These are phyloP conservation scores for Magnaporthiopsis poae DNA, from an alignment of 2,329 filamentous ascomycete genomes.

Conservation along the genomic window DNA sequence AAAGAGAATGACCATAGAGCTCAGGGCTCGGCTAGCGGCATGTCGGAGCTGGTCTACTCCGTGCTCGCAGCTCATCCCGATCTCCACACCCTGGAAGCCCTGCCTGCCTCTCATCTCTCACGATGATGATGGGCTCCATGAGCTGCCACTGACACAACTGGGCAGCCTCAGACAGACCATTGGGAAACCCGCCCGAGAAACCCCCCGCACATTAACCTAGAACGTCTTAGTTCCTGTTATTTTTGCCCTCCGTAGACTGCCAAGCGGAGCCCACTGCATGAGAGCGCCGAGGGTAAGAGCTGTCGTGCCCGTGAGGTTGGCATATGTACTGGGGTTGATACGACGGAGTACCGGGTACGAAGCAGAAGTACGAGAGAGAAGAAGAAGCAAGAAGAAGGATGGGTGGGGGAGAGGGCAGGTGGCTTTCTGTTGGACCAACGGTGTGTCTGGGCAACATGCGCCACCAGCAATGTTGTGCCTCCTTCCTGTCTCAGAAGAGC, in stretches of 20 bases:
- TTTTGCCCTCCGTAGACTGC: not conserved
- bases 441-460: no score
- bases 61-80: no score
- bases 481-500: no score
- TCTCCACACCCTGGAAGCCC: no score
- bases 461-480: no score
- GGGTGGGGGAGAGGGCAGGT: no score
- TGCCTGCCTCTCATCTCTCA: not conserved
- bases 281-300: no score
- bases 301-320: not conserved
- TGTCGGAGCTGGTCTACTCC: not conserved
- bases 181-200: not conserved
- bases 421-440: no score
- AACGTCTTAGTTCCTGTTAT: not conserved
- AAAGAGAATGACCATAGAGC: not conserved
- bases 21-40: not conserved
- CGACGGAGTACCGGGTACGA: no score
- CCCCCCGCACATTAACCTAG: not conserved
- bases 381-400: no score
- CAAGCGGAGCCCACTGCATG: not conserved
- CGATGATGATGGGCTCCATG: not conserved
- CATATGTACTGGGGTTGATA: no score
- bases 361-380: no score
- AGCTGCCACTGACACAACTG: not conserved
- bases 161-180: not conserved